A percentile compares a stretch with the other conserved stretches of the same genome.
Evolutionary conservation across 805 yeast species (phyloP).

Genomic region (Barnettozyma botsteinii): DNA sequence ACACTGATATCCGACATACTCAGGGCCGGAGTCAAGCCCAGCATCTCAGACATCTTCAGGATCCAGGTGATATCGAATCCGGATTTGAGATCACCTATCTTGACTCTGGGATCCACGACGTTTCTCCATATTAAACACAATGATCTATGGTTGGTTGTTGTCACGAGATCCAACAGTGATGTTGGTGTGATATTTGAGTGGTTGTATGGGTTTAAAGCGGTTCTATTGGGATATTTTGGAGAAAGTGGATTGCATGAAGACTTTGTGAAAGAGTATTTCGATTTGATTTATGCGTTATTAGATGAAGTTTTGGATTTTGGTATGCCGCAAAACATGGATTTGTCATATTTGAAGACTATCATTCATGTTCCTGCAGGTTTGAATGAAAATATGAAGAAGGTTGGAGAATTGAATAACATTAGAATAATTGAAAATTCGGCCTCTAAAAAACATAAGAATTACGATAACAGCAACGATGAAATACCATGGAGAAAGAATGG

Average conservation of each 20-base stretch:
- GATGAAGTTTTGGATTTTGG: slow-evolving; percentile 79
- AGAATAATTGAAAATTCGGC: not conserved
- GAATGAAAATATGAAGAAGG: slow-evolving; percentile 4
- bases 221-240: slow-evolving; percentile 41
- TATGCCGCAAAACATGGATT: slow-evolving; percentile 63
- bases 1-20: slow-evolving; percentile 69
- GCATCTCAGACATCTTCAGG: slow-evolving; percentile 83
- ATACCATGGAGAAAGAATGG: slow-evolving; percentile 66
- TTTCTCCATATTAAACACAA: slow-evolving; percentile 67
- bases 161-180: slow-evolving; percentile 85
- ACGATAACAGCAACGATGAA: slow-evolving; percentile 6
- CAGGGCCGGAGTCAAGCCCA: slow-evolving; percentile 69
- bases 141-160: slow-evolving; percentile 76
- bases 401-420: not conserved
- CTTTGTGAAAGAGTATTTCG: slow-evolving; percentile 58
- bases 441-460: slow-evolving; percentile 6
- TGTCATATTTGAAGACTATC: slow-evolving; percentile 32
- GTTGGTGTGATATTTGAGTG: slow-evolving; percentile 78
- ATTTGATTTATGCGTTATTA: slow-evolving; percentile 65
- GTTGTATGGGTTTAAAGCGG: slow-evolving; percentile 51
- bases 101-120: slow-evolving; percentile 90
- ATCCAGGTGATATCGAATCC: slow-evolving; percentile 78
- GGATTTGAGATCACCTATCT: slow-evolving; percentile 58
- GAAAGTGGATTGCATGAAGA: slow-evolving; percentile 32
- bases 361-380: slow-evolving; percentile 21